Evolutionary conservation across 331 rosid genomes (phyloP).

Genomic region (Quercus phellos): DNA sequence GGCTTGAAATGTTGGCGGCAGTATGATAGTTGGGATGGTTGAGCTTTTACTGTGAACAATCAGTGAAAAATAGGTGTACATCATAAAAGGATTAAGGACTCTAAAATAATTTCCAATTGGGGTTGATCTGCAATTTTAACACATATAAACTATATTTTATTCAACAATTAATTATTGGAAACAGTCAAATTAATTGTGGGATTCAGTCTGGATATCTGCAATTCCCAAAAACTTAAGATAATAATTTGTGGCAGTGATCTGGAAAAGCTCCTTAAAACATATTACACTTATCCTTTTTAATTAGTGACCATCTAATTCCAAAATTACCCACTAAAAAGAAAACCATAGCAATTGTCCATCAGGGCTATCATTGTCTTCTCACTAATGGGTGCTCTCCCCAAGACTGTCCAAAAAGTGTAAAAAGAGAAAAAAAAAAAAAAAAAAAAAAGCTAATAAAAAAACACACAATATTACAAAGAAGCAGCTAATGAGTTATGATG

Average conservation of each 20-base stretch:
- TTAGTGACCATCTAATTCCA: background rate
- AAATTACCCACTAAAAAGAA: background rate
- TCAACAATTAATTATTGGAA: background rate
- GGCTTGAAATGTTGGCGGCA: background rate
- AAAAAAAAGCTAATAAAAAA: background rate
- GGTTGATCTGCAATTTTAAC: slow-evolving; percentile 18
- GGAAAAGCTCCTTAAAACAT: background rate
- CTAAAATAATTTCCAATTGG: background rate
- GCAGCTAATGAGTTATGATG: slow-evolving; percentile 37
- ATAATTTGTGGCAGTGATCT: slow-evolving; percentile 24
- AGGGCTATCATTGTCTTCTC: slow-evolving; percentile 1
- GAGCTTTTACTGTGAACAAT: no score
- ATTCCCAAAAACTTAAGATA: slow-evolving; percentile 45
- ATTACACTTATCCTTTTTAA: background rate
- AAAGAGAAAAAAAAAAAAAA: background rate
- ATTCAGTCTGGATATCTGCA: slow-evolving; percentile 37
- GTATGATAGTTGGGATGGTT: background rate
- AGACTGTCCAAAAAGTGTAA: background rate
- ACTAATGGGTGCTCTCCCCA: slow-evolving; percentile 9
- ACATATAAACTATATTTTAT: background rate
- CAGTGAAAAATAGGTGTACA: background rate
- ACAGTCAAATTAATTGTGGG: slow-evolving; percentile 8
- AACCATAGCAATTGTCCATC: no score
- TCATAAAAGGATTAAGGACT: background rate
- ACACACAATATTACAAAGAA: background rate